Evolutionary conservation across 768 basidiomycete genomes (phyloP), one percentile per base, ranked within the genome.

Genomic region (Serendipita sp.): DNA sequence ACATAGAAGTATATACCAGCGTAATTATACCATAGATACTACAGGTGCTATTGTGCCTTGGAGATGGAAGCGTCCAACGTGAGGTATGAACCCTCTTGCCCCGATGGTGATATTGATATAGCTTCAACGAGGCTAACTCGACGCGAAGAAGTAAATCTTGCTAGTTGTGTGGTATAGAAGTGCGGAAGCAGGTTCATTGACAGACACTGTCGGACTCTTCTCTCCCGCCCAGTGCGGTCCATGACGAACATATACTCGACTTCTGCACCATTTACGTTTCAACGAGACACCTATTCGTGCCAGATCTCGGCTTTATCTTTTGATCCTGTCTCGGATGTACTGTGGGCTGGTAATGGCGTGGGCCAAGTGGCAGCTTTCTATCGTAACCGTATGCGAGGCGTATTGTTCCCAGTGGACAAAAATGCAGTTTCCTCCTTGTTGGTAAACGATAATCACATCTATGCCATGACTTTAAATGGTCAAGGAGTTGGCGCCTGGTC

Each of bases 251-350:
- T 53, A 23, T 68, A 68, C 52, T 18, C 40, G 16, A 37, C 29
- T 31, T 46, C 66, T 11, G 27, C 34, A 13, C 53, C 66, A 44
- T 66, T 66, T 23, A 63, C 65, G 13, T 66, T 63, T 62, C 65
- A 68, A 36, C 44, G 44, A 44, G 43, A 65, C 43, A 52, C 65
- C 10, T 68, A 73, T 58, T 69, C 69, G 18, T 68, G 70, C 55
- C 80, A 85, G 29, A 78, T 88, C 55, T 85, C 88, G 27, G 82
- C 90, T 0, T 78, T 96, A 64, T 82, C 85, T 0, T 94, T 98
- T 72, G 95, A 99, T 74, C 87, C 91, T 5, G 85, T 88, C 23
- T 89, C 91, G 0, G 93, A 97, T 72, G 82, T 86, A 3, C 76
- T 99, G 40, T 96, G 93, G 92, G 77, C 86, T 53, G 94, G 93